Conservation (phyloP, 257 asterid species). For the Fraxinus americana region DNA sequence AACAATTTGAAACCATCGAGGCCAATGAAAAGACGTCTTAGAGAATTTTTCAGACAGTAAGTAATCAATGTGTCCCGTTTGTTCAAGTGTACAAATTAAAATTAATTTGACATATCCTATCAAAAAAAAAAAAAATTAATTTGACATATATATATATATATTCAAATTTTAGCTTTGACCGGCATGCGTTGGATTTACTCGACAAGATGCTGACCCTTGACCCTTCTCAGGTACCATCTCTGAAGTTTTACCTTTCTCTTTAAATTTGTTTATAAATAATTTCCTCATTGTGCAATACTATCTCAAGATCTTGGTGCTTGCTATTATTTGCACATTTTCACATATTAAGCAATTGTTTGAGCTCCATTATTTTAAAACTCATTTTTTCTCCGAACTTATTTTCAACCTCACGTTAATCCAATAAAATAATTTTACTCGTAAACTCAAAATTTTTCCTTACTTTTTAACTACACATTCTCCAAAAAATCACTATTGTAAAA, state of each 20-base stretch:
- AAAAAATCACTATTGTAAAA: too few species aligned
- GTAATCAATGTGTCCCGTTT: conserved; percentile 25
- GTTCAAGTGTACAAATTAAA: neutral
- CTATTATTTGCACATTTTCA: conserved; percentile 10
- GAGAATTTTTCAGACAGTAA: conserved; percentile 84
- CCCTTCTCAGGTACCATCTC: conserved; percentile 73
- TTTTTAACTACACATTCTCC: too few species aligned
- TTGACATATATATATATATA: neutral
- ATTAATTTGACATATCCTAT: conserved; percentile 13
- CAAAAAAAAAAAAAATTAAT: too few species aligned
- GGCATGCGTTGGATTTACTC: conserved; percentile 89
- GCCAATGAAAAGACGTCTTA: conserved; percentile 71
- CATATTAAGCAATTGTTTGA: neutral
- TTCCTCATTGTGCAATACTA: neutral
- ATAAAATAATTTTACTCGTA: too few species aligned
- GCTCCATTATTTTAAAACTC: too few species aligned
- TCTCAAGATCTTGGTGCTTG: conserved; percentile 3
- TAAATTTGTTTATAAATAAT: neutral
- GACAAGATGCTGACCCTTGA: conserved; percentile 86
- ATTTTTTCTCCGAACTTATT: too few species aligned
- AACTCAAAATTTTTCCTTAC: too few species aligned
- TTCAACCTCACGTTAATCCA: too few species aligned
- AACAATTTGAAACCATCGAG: conserved; percentile 79
- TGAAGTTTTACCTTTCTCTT: neutral
- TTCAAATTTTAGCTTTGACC: conserved; percentile 65